Conservation (phyloP, 441 rosid genomes). For the Macaranga tanarius region DNA sequence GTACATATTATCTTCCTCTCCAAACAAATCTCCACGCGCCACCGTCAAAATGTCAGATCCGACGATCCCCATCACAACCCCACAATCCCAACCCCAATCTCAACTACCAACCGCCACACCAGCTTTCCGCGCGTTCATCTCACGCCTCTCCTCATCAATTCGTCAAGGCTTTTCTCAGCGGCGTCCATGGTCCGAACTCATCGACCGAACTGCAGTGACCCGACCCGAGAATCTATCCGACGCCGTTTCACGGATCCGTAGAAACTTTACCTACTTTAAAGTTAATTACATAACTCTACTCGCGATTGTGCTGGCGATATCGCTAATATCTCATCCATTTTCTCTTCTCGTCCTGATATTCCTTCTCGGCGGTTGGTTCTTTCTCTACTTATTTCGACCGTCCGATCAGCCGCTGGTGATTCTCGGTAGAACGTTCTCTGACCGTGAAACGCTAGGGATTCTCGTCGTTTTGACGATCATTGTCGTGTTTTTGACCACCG, state of each 20-base stretch:
- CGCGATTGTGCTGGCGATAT: slow-evolving; percentile 53
- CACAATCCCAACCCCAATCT: slow-evolving; percentile 34
- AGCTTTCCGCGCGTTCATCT: slow-evolving; percentile 54
- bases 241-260: slow-evolving; percentile 66
- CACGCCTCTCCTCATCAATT: slow-evolving; percentile 53
- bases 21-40: slow-evolving; percentile 5
- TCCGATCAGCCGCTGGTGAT: slow-evolving; percentile 62
- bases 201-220: slow-evolving; percentile 53
- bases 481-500: slow-evolving; percentile 72
- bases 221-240: slow-evolving; percentile 62
- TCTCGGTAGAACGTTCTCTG: slow-evolving; percentile 59
- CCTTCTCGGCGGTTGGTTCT: slow-evolving; percentile 60
- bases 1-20: not conserved
- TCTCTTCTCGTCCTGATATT: slow-evolving; percentile 59
- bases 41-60: slow-evolving; percentile 42
- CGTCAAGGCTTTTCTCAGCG: slow-evolving; percentile 63
- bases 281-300: slow-evolving; percentile 63
- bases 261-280: slow-evolving; percentile 57
- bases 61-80: slow-evolving; percentile 43
- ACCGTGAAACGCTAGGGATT: slow-evolving; percentile 61
- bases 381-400: slow-evolving; percentile 60
- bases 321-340: slow-evolving; percentile 59
- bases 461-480: slow-evolving; percentile 49
- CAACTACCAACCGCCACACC: slow-evolving; percentile 52
- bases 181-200: slow-evolving; percentile 63